Evolutionary conservation across 2,329 filamentous ascomycete species (phyloP).

Genomic region (Trichoderma simmonsii): DNA sequence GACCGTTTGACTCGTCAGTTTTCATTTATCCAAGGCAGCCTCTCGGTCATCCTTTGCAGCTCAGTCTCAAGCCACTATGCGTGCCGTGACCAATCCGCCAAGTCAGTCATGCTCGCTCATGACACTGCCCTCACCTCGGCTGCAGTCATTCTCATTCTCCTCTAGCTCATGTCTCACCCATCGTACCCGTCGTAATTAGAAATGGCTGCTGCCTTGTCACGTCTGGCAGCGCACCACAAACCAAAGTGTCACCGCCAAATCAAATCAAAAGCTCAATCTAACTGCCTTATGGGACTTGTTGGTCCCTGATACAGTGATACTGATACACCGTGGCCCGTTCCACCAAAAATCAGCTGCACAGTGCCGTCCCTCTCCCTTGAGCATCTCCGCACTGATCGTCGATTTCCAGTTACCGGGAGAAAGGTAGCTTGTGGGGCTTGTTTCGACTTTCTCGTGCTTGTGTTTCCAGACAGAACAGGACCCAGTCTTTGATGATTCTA

Average conservation of each 20-base stretch:
- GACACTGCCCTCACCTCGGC: background rate
- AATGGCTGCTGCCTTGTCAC: background rate
- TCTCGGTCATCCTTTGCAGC: constrained; percentile 5
- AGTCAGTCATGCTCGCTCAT: background rate
- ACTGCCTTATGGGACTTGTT: background rate
- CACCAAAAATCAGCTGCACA: background rate
- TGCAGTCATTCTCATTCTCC: background rate
- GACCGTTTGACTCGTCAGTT: constrained; percentile 15
- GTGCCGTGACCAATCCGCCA: constrained; percentile 5
- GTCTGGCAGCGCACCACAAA: background rate
- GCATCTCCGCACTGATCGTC: constrained; percentile 19
- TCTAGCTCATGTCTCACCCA: background rate
- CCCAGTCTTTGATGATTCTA: background rate
- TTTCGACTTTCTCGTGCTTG: constrained; percentile 1
- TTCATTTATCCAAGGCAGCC: constrained; percentile 15
- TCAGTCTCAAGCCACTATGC: background rate
- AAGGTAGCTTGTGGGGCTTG: constrained; percentile 10
- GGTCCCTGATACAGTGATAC: background rate
- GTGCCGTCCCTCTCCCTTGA: constrained; percentile 1
- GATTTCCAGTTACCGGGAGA: constrained; percentile 13
- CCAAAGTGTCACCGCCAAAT: background rate
- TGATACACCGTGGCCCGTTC: background rate
- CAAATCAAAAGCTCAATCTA: background rate
- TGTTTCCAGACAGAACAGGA: background rate
- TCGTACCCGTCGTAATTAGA: background rate